These are phyloP conservation scores for Globisporangium sylvaticum DNA, from an alignment of 352 stramenopile species.

Conservation along the genomic window DNA sequence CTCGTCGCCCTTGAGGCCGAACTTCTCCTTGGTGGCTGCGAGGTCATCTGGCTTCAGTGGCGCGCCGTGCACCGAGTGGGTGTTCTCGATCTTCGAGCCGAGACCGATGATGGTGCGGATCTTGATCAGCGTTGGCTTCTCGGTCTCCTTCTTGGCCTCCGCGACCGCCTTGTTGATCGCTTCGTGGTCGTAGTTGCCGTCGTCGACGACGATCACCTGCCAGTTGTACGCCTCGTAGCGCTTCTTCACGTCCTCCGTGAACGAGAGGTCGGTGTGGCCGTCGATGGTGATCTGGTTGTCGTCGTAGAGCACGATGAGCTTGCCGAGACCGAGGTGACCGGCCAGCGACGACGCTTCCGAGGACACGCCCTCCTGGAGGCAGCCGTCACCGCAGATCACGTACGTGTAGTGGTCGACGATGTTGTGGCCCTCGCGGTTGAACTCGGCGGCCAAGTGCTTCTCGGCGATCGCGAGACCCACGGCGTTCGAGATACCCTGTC, in stretches of 20 bases:
- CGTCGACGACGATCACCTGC: constrained; percentile 94
- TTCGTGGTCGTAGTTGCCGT: constrained; percentile 92
- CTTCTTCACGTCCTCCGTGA: constrained; percentile 98
- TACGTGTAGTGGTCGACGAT: constrained; percentile 99
- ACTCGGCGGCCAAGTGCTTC: constrained; percentile 96
- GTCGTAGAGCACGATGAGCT: constrained; percentile 99
- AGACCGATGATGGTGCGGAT: constrained; percentile 96
- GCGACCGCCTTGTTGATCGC: constrained; percentile 93
- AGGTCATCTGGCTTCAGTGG: constrained; percentile 95
- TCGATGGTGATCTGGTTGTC: constrained; percentile 99
- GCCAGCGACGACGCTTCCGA: constrained; percentile 95
- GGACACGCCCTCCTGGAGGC: constrained; percentile 97
- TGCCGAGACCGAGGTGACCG: constrained; percentile 96
- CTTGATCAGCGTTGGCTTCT: constrained; percentile 99
- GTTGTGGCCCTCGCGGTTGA: constrained; percentile 94
- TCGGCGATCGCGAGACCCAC: constrained; percentile 97
- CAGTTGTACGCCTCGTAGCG: constrained; percentile 98
- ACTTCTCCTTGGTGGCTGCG: constrained; percentile 87
- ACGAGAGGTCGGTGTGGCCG: constrained; percentile 93
- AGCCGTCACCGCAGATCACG: constrained; percentile 99
- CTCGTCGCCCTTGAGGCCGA: constrained; percentile 90
- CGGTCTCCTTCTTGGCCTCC: constrained; percentile 90
- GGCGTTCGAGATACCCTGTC: constrained; percentile 97
- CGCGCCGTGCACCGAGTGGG: constrained; percentile 92
- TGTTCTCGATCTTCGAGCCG: constrained; percentile 93